phyloP scores from a whole-genome alignment of 1,139 yeast genomes.

The Sugiyamaella japonica region DNA sequence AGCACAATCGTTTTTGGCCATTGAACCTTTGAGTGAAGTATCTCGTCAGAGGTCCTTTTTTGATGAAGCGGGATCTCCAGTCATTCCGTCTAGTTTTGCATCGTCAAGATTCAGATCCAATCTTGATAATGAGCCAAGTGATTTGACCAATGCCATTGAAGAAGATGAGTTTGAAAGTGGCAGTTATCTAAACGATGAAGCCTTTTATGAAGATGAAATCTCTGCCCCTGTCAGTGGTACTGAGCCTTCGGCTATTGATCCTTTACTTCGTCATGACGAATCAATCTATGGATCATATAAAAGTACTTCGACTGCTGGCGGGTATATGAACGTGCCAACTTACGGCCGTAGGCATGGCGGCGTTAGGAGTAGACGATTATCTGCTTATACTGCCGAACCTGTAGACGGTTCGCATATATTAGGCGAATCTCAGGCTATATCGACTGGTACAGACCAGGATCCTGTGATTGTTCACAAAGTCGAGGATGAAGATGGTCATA shows the following conservation, averaged over 20 bases:
- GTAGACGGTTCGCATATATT: conserved; percentile 30
- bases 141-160: conserved; percentile 26
- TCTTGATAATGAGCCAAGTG: conserved; percentile 8
- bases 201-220: conserved; percentile 23
- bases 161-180: conserved; percentile 19
- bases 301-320: conserved; percentile 16
- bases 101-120: conserved; percentile 15
- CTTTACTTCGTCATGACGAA: conserved; percentile 14
- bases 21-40: conserved; percentile 49
- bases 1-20: conserved; percentile 67
- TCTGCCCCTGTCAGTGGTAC: not conserved
- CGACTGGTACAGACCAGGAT: conserved; percentile 48
- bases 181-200: conserved; percentile 12
- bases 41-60: conserved; percentile 52
- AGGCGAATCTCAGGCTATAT: conserved; percentile 34
- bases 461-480: conserved; percentile 62
- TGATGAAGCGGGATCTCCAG: conserved; percentile 32
- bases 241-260: conserved; percentile 13
- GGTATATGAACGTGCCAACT: conserved; percentile 11
- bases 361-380: conserved; percentile 18
- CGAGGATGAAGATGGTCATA: conserved; percentile 70
- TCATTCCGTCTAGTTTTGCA: conserved; percentile 17
- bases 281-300: conserved; percentile 17
- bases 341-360: conserved; percentile 11
- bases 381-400: conserved; percentile 24